These are phyloP conservation scores for Fraxinus xanthoxyloides DNA, from an alignment of 305 asterid genomes.

Conservation along the genomic window DNA sequence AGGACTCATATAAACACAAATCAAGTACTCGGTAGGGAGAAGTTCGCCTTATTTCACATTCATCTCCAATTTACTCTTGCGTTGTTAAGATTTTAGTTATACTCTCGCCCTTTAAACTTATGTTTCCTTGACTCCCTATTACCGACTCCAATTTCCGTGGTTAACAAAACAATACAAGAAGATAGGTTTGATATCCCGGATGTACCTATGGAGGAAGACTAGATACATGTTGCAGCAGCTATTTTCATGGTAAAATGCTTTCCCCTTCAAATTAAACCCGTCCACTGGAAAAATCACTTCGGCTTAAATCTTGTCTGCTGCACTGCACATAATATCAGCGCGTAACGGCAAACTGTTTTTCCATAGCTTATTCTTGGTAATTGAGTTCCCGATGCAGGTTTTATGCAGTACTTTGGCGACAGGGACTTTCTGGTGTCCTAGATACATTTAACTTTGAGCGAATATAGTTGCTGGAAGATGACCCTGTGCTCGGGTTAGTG, in stretches of 20 bases:
- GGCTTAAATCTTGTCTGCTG: background rate
- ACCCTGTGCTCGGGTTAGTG: background rate
- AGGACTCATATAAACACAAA: background rate
- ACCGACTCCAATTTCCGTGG: slow-evolving; percentile 55
- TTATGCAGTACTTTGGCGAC: background rate
- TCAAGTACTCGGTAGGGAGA: background rate
- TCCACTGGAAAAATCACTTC: background rate
- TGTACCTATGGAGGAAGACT: slow-evolving; percentile 85
- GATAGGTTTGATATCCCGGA: slow-evolving; percentile 76
- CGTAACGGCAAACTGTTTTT: background rate
- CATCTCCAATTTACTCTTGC: background rate
- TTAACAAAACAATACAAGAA: slow-evolving; percentile 57
- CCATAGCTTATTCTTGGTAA: background rate
- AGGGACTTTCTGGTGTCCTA: background rate
- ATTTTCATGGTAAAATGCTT: background rate
- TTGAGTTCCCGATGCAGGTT: background rate
- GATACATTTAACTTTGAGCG: background rate
- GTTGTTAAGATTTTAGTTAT: background rate
- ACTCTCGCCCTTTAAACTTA: background rate
- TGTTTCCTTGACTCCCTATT: slow-evolving; percentile 43
- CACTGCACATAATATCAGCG: background rate
- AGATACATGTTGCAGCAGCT: slow-evolving; percentile 5
- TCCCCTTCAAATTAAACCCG: background rate
- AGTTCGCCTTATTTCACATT: background rate
- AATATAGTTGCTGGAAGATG: background rate